A percentile compares a stretch with the other conserved stretches of the same genome.
Conservation (phyloP, 176 grass and related monocot genomes). For the Raddia guianensis region DNA sequence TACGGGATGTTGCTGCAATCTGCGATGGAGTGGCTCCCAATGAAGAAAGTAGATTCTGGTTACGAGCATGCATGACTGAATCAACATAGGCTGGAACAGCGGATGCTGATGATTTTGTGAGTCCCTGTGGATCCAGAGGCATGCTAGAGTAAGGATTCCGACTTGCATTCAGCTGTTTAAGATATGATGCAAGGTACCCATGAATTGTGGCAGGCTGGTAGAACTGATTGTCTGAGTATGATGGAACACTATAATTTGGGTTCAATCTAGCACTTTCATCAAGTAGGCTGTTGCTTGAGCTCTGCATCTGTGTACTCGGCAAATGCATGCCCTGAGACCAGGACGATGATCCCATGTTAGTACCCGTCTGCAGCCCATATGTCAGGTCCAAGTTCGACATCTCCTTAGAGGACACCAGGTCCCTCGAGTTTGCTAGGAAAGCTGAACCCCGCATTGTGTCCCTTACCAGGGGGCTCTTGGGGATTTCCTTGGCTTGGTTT, state of each 20-base stretch:
- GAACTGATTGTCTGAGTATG: constrained; percentile 73
- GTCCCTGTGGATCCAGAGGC: constrained; percentile 52
- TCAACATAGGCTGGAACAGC: constrained; percentile 56
- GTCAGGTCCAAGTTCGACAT: constrained; percentile 63
- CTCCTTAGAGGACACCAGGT: constrained; percentile 50
- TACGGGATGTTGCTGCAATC: constrained; percentile 55
- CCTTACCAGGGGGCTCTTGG: constrained; percentile 60
- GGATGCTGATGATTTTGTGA: constrained; percentile 54
- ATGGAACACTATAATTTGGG: constrained; percentile 59
- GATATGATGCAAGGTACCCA: constrained; percentile 75
- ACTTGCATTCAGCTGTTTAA: constrained; percentile 71
- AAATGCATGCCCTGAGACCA: constrained; percentile 81
- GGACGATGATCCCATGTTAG: constrained; percentile 50
- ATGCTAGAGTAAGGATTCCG: constrained; percentile 68
- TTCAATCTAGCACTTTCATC: constrained; percentile 59
- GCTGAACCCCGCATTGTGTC: constrained; percentile 44
- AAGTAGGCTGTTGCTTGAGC: constrained; percentile 56
- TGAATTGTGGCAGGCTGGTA: constrained; percentile 97
- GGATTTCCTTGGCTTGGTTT: constrained; percentile 59
- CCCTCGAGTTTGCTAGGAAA: constrained; percentile 46
- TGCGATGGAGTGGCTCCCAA: constrained; percentile 63
- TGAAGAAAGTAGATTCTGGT: constrained; percentile 68
- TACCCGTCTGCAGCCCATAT: constrained; percentile 71
- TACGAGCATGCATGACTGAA: constrained; percentile 53
- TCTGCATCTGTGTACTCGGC: constrained; percentile 50